These are phyloP conservation scores for Erucastrum elatum DNA, from an alignment of 345 rosid species.

Conservation along the genomic window DNA sequence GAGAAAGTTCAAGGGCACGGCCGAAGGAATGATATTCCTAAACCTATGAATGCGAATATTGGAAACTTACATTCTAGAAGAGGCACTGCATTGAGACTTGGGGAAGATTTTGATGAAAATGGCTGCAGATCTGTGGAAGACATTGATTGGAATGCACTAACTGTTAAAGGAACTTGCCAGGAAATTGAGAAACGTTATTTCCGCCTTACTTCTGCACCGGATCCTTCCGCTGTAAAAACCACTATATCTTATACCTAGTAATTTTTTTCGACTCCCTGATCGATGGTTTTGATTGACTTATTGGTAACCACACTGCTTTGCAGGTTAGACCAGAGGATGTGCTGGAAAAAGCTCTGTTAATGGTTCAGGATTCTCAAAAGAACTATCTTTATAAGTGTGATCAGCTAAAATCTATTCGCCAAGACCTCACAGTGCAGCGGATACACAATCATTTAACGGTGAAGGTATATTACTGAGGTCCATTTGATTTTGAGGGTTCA, in stretches of 20 bases:
- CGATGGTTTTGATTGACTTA: neutral
- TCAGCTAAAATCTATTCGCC: slow-evolving; percentile 97
- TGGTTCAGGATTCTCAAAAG: slow-evolving; percentile 87
- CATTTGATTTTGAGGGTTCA: neutral
- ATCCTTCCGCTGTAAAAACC: slow-evolving; percentile 84
- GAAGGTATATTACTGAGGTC: slow-evolving; percentile 53
- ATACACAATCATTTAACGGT: slow-evolving; percentile 82
- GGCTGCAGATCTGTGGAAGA: slow-evolving; percentile 95
- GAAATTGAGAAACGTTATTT: slow-evolving; percentile 95
- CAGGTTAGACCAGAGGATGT: slow-evolving; percentile 99
- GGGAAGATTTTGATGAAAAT: slow-evolving; percentile 73
- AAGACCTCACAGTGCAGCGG: slow-evolving; percentile 94
- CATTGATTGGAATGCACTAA: slow-evolving; percentile 98
- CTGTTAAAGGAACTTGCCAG: slow-evolving; percentile 94
- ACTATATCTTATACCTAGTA: slow-evolving; percentile 27
- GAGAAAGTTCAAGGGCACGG: slow-evolving; percentile 71
- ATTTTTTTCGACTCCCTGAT: slow-evolving; percentile 1
- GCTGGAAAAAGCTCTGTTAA: slow-evolving; percentile 79
- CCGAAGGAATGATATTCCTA: slow-evolving; percentile 53
- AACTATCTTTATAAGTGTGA: slow-evolving; percentile 96
- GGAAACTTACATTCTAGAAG: slow-evolving; percentile 70
- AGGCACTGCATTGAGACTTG: slow-evolving; percentile 71
- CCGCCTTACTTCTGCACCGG: slow-evolving; percentile 99
- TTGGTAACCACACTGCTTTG: slow-evolving; percentile 23
- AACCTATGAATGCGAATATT: slow-evolving; percentile 61